phyloP scores from a whole-genome alignment of 768 basidiomycete genomes.

The Phanerodontia chrysosporium region DNA sequence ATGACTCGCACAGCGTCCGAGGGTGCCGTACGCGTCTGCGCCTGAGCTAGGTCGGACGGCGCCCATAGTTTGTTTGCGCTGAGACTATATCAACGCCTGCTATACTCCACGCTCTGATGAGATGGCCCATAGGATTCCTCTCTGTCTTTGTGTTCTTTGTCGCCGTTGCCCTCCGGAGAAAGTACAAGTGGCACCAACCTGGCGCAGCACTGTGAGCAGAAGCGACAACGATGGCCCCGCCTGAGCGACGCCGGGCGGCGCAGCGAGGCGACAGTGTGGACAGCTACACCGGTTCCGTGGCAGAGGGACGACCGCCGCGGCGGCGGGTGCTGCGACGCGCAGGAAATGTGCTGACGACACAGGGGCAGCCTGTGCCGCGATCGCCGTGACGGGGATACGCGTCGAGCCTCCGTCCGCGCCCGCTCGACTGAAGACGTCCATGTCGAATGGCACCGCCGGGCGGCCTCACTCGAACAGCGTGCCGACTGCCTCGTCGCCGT shows the following conservation, averaged over 20 bases:
- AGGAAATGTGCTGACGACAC: slow-evolving; percentile 15
- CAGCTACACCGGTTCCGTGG: not conserved
- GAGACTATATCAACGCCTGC: not conserved
- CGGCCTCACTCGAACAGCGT: slow-evolving; percentile 13
- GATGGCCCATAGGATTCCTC: not conserved
- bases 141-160: not conserved
- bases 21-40: not conserved
- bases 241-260: not conserved
- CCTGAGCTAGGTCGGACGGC: not conserved
- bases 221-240: not conserved
- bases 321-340: slow-evolving; percentile 15
- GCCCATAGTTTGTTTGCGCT: not conserved
- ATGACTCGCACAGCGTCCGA: not conserved
- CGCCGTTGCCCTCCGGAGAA: not conserved
- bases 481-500: not conserved
- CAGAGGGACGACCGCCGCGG: not conserved
- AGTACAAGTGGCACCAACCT: not conserved
- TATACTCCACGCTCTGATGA: not conserved
- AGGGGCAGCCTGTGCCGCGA: slow-evolving; percentile 12
- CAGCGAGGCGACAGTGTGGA: not conserved
- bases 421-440: not conserved
- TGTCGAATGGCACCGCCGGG: not conserved
- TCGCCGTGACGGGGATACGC: not conserved
- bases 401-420: slow-evolving; percentile 1
- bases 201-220: not conserved